Evolutionary conservation across 306 rosid species (phyloP).

Genomic region (Vachellia collinsii): DNA sequence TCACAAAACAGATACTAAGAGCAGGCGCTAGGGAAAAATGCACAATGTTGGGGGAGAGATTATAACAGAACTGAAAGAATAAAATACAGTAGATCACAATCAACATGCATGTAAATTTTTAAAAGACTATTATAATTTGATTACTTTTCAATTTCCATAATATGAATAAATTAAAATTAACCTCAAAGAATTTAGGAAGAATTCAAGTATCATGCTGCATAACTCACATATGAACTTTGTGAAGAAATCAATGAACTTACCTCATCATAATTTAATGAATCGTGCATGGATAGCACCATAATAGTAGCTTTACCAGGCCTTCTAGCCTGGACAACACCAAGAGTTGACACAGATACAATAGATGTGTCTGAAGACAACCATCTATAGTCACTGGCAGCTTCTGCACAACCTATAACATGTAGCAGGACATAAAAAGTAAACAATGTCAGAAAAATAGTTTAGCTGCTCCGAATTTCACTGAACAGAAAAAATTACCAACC

Average conservation of each 20-base stretch:
- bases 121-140: background rate
- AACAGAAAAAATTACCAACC: slow-evolving; percentile 59
- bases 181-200: background rate
- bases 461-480: slow-evolving; percentile 39
- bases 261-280: slow-evolving; percentile 84
- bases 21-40: background rate
- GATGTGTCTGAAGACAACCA: slow-evolving; percentile 83
- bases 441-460: slow-evolving; percentile 28
- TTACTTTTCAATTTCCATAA: background rate
- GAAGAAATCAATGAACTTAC: slow-evolving; percentile 49
- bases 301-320: slow-evolving; percentile 87
- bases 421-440: slow-evolving; percentile 29
- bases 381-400: slow-evolving; percentile 69
- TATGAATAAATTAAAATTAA: background rate
- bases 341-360: slow-evolving; percentile 70
- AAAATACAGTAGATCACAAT: background rate
- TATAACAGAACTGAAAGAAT: background rate
- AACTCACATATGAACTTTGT: slow-evolving; percentile 22
- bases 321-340: slow-evolving; percentile 88
- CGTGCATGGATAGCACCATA: slow-evolving; percentile 70
- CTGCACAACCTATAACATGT: slow-evolving; percentile 73
- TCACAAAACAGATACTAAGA: no score
- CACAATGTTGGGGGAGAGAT: background rate
- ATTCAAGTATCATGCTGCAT: background rate
- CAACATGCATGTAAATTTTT: background rate